Conservation (phyloP, 2,329 filamentous ascomycete genomes). For the Dryadomyces sulphureus region DNA sequence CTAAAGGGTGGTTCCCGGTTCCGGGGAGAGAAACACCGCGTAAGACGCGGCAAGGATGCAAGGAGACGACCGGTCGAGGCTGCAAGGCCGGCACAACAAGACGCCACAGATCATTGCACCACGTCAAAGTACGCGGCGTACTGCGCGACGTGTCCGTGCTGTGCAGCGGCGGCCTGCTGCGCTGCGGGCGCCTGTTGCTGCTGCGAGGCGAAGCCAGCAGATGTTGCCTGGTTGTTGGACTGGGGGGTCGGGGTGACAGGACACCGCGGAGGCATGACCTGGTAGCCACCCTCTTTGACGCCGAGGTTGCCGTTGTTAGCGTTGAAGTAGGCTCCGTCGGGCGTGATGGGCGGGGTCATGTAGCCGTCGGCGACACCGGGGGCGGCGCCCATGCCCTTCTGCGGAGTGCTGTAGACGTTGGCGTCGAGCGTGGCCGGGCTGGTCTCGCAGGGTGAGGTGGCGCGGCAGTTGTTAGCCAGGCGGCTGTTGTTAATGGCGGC, state of each 20-base stretch:
- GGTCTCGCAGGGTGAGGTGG: conserved; percentile 41
- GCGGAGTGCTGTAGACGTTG: conserved; percentile 61
- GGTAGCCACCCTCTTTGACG: conserved; percentile 25
- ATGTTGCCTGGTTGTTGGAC: conserved; percentile 22
- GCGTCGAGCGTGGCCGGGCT: conserved; percentile 32
- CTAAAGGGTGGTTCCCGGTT: conserved; percentile 5
- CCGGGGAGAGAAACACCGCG: conserved; percentile 5
- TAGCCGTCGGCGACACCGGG: conserved; percentile 56
- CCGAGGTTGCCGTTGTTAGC: conserved; percentile 21
- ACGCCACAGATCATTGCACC: background rate
- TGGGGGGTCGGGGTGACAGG: conserved; percentile 49
- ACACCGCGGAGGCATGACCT: conserved; percentile 33
- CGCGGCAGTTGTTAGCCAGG: conserved; percentile 13
- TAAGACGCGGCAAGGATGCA: background rate
- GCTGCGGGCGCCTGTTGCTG: too few relatives aligned
- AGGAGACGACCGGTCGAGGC: background rate
- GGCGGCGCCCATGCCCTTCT: conserved; percentile 55
- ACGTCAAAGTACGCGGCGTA: conserved; percentile 26
- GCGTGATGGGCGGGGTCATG: conserved; percentile 74
- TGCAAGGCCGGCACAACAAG: background rate
- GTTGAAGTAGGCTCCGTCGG: conserved; percentile 48
- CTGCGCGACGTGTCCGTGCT: conserved; percentile 24
- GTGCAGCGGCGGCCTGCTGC: too few relatives aligned
- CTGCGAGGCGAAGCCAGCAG: conserved; percentile 13
- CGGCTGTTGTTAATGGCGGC: conserved; percentile 18